A percentile compares a stretch with the other conserved stretches of the same genome.
phyloP scores from a whole-genome alignment of 2,329 filamentous ascomycete species.

The Microdochium trichocladiopsis region DNA sequence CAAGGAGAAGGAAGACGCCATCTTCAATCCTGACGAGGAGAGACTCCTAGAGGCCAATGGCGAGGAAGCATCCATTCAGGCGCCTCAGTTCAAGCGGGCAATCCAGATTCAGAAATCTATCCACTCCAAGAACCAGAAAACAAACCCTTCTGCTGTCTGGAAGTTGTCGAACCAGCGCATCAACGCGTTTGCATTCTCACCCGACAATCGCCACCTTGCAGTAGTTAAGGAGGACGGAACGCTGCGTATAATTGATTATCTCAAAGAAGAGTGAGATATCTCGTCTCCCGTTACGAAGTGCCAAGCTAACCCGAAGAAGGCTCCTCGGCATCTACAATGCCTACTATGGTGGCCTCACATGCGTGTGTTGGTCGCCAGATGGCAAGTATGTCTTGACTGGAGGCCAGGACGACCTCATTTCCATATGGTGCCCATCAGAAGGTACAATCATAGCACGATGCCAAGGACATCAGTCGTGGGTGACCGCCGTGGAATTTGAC shows the following conservation, averaged over 20 bases:
- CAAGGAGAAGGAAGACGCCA: conserved; percentile 77
- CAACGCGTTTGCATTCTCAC: conserved; percentile 88
- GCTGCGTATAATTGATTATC: conserved; percentile 83
- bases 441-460: conserved; percentile 82
- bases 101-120: conserved; percentile 85
- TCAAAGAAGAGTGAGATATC: conserved; percentile 71
- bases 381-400: conserved; percentile 93
- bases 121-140: conserved; percentile 86
- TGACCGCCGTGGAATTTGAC: conserved; percentile 88
- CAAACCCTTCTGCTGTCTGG: conserved; percentile 88
- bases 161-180: conserved; percentile 86
- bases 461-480: conserved; percentile 93
- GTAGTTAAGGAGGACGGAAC: conserved; percentile 89
- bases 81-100: conserved; percentile 12
- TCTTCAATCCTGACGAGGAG: conserved; percentile 22
- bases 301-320: conserved; percentile 31
- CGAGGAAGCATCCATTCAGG: conserved; percentile 18
- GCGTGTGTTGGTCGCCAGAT: conserved; percentile 96
- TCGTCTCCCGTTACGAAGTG: neutral
- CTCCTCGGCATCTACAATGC: conserved; percentile 81
- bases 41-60: conserved; percentile 16
- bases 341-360: conserved; percentile 89
- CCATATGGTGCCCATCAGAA: conserved; percentile 89
- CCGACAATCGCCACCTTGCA: conserved; percentile 79
- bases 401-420: conserved; percentile 91